Base-by-base conservation (phyloP, 306 rosid genomes). In the Prosopis cineraria region DNA sequence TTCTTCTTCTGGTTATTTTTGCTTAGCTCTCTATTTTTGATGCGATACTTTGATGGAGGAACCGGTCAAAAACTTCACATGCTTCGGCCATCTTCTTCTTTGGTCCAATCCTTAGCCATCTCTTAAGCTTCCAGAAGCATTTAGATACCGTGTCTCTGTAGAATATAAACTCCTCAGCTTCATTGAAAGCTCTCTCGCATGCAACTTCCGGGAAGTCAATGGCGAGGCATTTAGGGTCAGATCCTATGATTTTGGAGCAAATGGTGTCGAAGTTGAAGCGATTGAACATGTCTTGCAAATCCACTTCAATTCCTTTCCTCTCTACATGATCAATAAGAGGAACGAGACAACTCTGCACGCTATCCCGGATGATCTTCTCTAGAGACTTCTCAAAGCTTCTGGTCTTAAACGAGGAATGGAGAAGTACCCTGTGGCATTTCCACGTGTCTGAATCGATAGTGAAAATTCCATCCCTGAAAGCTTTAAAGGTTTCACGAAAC, bases 401-500 rank as follows among this genome's bases (percentile, higher is more conserved):
- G 9, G 0, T 62, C 36, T 59, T 69, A 4, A 83, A 22, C 6
- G 50, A 0, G 11, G 83, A 31, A 25, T 48, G 83, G 6, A 83
- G 56, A 0, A 40, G 0, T 0, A 12, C 1, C 31, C 86, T 78
- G 7, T 59, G 25, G 27, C 24, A 27, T 66, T 78, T 40, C 86
- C 86, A 83, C 7, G 30, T 29, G 16, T 78, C 31, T 10, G 24
- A 50, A 62, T 83, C 83, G 1, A 30, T 7, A 10, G 44, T 68
- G 2, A 83, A 22, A 65, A 78, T 79, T 8, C 86, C 83, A 31
- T 17, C 65, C 31, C 80, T 70, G 0, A 83, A 25, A 30, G 27
- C 0, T 7, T 78, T 78, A 31, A 82, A 82, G n/a, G 72, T 77
- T 1, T 82, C 82, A 27, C 29, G 53, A 10, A 77, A 56, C 43